Conservation (phyloP, 2,329 filamentous ascomycete genomes). For the Beauveria caledonica region DNA sequence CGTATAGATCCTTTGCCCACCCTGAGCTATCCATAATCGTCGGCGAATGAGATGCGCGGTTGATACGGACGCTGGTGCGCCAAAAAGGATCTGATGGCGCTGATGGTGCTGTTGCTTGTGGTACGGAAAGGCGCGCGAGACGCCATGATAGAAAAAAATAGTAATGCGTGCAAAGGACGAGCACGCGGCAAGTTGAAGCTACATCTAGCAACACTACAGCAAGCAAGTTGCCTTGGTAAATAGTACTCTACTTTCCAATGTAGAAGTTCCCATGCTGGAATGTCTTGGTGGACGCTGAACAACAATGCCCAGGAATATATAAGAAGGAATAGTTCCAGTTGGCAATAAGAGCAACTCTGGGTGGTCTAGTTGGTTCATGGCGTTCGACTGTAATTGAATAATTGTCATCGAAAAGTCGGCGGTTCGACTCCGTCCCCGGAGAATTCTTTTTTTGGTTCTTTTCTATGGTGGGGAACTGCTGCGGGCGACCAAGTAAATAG, state of each 20-base stretch:
- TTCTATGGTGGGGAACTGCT: not conserved
- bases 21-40: not conserved
- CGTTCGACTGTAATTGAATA: slow-evolving; percentile 20
- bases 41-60: not conserved
- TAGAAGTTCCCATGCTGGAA: not conserved
- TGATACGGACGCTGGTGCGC: not conserved
- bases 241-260: not conserved
- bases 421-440: slow-evolving; percentile 18
- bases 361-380: slow-evolving; percentile 23
- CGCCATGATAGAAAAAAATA: not conserved
- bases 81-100: not conserved
- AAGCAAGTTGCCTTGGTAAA: not conserved
- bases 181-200: not conserved
- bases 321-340: rapidly evolving
- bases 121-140: not conserved
- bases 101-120: not conserved
- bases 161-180: not conserved
- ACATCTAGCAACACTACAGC: not conserved
- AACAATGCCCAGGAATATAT: no score
- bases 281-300: no score
- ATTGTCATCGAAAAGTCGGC: slow-evolving; percentile 15
- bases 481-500: no score
- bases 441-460: slow-evolving; percentile 15
- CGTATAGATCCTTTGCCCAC: not conserved
- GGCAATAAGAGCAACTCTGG: slow-evolving; percentile 13